Base-by-base conservation (phyloP, 768 basidiomycete genomes). In the Mycena vitilis region DNA sequence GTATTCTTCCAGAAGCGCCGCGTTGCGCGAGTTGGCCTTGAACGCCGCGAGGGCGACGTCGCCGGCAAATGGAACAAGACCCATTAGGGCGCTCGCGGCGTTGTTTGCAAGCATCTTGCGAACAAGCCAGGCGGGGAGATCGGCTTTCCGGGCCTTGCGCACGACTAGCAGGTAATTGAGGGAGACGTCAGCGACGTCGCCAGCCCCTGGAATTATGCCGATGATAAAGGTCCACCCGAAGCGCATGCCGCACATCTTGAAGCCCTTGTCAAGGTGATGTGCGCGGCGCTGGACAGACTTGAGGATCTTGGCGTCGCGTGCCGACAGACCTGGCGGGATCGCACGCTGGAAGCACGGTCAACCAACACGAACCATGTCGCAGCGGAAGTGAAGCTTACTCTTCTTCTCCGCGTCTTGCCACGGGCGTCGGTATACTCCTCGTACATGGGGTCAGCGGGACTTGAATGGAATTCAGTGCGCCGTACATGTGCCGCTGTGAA, bases 11-110 rank as follows among this genome's bases (percentile, higher is more conserved):
- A 98, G 83, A 55, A 98, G 81, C 7, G 87, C 87, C 13, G 95
- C 96, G 74, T 98, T 98, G 68, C 96, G 85, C 18, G 90, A 92
- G 78, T 98, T 98, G 22, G 95, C 89, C 76, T 95, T 96, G 84
- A 83, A 97, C 4, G 87, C 78, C 2, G 93, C 95, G 42, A 96
- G 79, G 1, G 89, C 74, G 34, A 98, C 72, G 78, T 96, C 94
- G 5, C 96, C 96, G 4, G 87, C 82, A 49, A 92, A 61, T 0
- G 95, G 95, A 4, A 96, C 75, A 34, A 85, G 75, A 1, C 94
- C 92, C 15, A 93, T 81, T 0, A 81, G 83, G 7, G 88, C 88
- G 12, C 91, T 89, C 25, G 95, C 78, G 16, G 85, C 83, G 71
- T 93, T 92, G 80, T 97, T 94, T 63, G 90, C 64, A 37, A 93